Conservation (phyloP, 768 basidiomycete species). For the Rhizopogon roseolus region DNA sequence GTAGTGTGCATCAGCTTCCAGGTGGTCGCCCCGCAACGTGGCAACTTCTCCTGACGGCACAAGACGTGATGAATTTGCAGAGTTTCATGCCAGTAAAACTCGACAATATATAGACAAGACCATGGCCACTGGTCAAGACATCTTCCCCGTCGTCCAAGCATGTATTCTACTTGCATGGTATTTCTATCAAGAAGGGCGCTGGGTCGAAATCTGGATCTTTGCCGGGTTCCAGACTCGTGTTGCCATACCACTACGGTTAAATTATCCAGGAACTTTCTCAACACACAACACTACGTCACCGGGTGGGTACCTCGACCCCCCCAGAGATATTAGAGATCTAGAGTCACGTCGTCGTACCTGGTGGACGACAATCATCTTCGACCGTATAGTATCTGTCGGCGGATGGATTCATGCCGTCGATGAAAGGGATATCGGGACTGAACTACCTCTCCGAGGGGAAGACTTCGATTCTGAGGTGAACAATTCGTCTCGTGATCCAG, state of each 20-base stretch:
- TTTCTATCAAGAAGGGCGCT: constrained; percentile 83
- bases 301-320: constrained; percentile 76
- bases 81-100: constrained; percentile 85
- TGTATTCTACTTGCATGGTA: constrained; percentile 87
- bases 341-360: constrained; percentile 79
- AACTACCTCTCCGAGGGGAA: constrained; percentile 67
- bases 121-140: constrained; percentile 85
- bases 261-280: constrained; percentile 82
- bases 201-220: constrained; percentile 93
- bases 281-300: constrained; percentile 64
- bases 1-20: constrained; percentile 79
- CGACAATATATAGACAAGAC: constrained; percentile 83
- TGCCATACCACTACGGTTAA: constrained; percentile 75
- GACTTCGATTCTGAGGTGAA: constrained; percentile 76
- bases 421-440: constrained; percentile 80
- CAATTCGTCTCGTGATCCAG: constrained; percentile 4
- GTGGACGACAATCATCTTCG: constrained; percentile 90
- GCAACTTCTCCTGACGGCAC: constrained; percentile 68
- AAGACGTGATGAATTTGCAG: constrained; percentile 80
- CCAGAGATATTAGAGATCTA: constrained; percentile 68
- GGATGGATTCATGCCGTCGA: constrained; percentile 87
- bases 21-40: constrained; percentile 72
- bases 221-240: constrained; percentile 82
- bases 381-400: constrained; percentile 75
- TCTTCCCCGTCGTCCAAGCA: constrained; percentile 83